A percentile compares a stretch with the other conserved stretches of the same genome.
phyloP scores from a whole-genome alignment of 2,329 filamentous ascomycete species.

The Beauveria rudraprayagi region DNA sequence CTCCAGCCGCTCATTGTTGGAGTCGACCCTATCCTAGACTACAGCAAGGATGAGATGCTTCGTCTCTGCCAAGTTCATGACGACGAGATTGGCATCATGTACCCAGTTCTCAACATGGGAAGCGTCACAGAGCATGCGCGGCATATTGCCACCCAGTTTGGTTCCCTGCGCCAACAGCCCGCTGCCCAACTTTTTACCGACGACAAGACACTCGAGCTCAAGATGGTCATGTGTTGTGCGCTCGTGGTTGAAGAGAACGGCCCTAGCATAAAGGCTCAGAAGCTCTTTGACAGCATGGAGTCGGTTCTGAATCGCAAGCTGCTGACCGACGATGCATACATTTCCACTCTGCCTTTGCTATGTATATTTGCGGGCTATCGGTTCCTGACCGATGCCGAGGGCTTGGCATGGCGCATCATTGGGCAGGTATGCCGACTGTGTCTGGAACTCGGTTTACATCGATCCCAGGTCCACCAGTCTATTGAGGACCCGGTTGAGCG shows the following conservation, averaged over 20 bases:
- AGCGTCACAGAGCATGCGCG: slow-evolving; percentile 62
- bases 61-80: slow-evolving; percentile 73
- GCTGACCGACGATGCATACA: slow-evolving; percentile 44
- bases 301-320: slow-evolving; percentile 59
- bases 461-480: slow-evolving; percentile 61
- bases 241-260: slow-evolving; percentile 72
- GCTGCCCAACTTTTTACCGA: slow-evolving; percentile 35
- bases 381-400: slow-evolving; percentile 79
- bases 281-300: slow-evolving; percentile 70
- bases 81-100: slow-evolving; percentile 89
- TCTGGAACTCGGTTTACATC: slow-evolving; percentile 74
- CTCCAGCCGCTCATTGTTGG: background rate
- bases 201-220: slow-evolving; percentile 60
- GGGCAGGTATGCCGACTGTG: slow-evolving; percentile 75
- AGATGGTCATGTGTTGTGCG: slow-evolving; percentile 73
- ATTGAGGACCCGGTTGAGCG: slow-evolving; percentile 64
- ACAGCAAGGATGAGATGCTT: slow-evolving; percentile 71
- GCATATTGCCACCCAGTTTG: slow-evolving; percentile 64
- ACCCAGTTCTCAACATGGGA: slow-evolving; percentile 73
- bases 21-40: slow-evolving; percentile 70
- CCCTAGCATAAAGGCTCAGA: slow-evolving; percentile 63
- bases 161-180: slow-evolving; percentile 34
- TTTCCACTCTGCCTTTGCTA: slow-evolving; percentile 41
- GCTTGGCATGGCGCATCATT: slow-evolving; percentile 78
- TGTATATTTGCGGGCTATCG: slow-evolving; percentile 57